A percentile compares a stretch with the other conserved stretches of the same genome.
Conservation (phyloP, 768 basidiomycete species). For the Leucocoprinus sp. region DNA sequence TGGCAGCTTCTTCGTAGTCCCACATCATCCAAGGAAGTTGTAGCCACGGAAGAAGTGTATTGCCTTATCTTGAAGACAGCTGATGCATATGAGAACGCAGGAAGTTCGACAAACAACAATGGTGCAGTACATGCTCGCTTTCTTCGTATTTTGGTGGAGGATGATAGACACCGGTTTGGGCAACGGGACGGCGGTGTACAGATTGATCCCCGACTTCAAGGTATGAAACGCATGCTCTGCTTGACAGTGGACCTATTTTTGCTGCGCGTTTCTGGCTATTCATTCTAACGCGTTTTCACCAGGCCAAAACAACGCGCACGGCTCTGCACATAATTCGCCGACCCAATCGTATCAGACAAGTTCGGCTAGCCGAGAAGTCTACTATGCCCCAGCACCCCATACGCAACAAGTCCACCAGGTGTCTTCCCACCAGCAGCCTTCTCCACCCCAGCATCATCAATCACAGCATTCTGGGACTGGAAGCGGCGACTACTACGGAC, state of each 20-base stretch:
- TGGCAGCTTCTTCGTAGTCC: conserved; percentile 62
- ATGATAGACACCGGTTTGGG: conserved; percentile 51
- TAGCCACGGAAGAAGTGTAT: conserved; percentile 60
- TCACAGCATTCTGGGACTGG: too few species aligned
- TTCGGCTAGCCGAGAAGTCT: conserved; percentile 22
- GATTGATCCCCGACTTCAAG: conserved; percentile 50
- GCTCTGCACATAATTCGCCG: conserved; percentile 20
- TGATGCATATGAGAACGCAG: conserved; percentile 71
- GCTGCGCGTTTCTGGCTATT: too few species aligned
- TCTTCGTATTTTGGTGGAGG: conserved; percentile 57
- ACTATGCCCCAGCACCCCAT: conserved; percentile 38
- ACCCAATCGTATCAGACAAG: conserved; percentile 27
- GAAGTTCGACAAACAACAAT: conserved; percentile 50
- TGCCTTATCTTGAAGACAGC: conserved; percentile 59
- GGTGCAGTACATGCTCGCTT: conserved; percentile 79
- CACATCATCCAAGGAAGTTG: conserved; percentile 46
- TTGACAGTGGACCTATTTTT: conserved; percentile 9
- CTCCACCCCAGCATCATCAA: too few species aligned
- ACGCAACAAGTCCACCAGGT: conserved; percentile 28
- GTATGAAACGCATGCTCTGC: conserved; percentile 25
- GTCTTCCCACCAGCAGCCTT: conserved; percentile 18
- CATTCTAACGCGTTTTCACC: conserved; percentile 4
- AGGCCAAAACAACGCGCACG: conserved; percentile 19
- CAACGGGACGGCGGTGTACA: conserved; percentile 33
- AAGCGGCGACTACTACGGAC: conserved; percentile 9